Percentiles rank a stretch among this genome's conserved stretches.
Conservation (phyloP, 176 grass and related monocot species). For the Avena sativa region DNA sequence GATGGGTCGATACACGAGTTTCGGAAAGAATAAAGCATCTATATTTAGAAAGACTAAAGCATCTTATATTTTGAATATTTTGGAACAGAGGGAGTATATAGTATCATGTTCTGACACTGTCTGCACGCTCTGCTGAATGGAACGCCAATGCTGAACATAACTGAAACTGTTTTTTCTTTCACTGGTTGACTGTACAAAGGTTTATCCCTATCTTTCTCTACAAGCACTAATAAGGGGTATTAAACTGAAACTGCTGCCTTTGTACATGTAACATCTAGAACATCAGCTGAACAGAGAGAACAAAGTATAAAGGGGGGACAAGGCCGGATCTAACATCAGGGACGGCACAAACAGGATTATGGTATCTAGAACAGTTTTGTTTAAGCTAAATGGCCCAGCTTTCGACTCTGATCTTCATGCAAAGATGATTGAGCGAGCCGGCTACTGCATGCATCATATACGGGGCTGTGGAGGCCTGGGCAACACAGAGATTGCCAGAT, state of each 20-base stretch:
- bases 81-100: background rate
- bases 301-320: constrained; percentile 20
- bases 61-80: too few relatives aligned
- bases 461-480: constrained; percentile 38
- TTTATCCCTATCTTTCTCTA: constrained; percentile 44
- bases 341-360: constrained; percentile 19
- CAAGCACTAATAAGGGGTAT: constrained; percentile 20
- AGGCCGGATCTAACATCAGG: constrained; percentile 29
- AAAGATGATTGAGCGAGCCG: background rate
- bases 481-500: constrained; percentile 73
- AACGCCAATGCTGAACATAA: constrained; percentile 9
- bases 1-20: too few relatives aligned
- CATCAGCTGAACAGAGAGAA: constrained; percentile 50
- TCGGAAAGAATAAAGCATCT: too few relatives aligned
- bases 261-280: constrained; percentile 40
- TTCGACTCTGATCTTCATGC: constrained; percentile 23
- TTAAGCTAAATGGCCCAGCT: constrained; percentile 20
- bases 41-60: too few relatives aligned
- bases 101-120: background rate
- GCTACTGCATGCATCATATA: background rate
- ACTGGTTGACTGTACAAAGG: constrained; percentile 39
- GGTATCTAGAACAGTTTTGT: constrained; percentile 8
- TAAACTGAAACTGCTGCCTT: constrained; percentile 28
- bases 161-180: constrained; percentile 28
- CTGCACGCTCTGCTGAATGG: background rate